Percentiles rank a stretch among this genome's conserved stretches.
These are phyloP conservation scores for Lactarius evosmus DNA, from an alignment of 768 basidiomycete species.

Conservation along the genomic window DNA sequence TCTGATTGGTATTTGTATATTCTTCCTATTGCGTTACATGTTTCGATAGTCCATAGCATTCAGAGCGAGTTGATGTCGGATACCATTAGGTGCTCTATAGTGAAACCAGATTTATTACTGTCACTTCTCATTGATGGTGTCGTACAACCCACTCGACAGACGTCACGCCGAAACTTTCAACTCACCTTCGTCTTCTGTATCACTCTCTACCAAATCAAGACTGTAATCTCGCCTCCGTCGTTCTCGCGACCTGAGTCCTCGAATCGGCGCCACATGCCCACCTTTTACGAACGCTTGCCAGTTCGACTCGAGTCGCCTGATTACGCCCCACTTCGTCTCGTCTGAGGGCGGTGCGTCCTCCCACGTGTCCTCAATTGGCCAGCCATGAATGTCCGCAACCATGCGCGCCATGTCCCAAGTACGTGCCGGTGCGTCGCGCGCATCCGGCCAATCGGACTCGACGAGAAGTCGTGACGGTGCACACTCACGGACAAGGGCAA, in stretches of 20 bases:
- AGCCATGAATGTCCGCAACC: conserved; percentile 73
- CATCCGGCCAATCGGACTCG: conserved; percentile 81
- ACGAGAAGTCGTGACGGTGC: conserved; percentile 67
- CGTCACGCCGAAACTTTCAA: background rate
- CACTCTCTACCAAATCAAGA: conserved; percentile 17
- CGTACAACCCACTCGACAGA: conserved; percentile 1
- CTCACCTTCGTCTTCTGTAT: conserved; percentile 14
- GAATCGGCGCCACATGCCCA: conserved; percentile 36
- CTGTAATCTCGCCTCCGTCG: conserved; percentile 24
- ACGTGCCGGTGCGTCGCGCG: conserved; percentile 51
- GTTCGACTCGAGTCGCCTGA: conserved; percentile 64
- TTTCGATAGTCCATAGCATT: conserved; percentile 27
- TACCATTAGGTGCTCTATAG: conserved; percentile 17
- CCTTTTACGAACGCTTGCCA: conserved; percentile 61
- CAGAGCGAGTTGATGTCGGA: conserved; percentile 6
- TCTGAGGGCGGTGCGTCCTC: conserved; percentile 38
- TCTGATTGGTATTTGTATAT: conserved; percentile 80
- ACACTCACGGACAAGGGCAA: conserved; percentile 61
- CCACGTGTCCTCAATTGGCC: conserved; percentile 55
- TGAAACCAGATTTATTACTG: conserved; percentile 1
- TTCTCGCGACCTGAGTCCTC: conserved; percentile 15
- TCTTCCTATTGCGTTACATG: conserved; percentile 56
- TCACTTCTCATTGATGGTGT: background rate
- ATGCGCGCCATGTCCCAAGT: conserved; percentile 77
- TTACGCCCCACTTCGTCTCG: conserved; percentile 54